Conservation (phyloP, 257 asterid genomes). For the Striga asiatica region DNA sequence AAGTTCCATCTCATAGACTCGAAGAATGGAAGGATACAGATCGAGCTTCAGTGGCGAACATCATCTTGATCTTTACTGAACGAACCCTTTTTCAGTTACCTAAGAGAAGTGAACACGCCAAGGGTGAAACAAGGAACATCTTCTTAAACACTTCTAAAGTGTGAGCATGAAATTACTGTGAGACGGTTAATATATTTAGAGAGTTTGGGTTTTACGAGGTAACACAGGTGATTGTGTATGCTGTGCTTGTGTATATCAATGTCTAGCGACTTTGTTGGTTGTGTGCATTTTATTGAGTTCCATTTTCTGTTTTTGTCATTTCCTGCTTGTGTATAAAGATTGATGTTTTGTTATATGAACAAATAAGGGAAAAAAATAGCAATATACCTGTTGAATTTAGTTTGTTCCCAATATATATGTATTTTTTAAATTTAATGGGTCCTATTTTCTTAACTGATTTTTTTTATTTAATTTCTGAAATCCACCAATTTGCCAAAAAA, state of each 20-base stretch:
- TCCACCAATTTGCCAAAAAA: too few species aligned
- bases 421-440: too few species aligned
- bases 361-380: too few species aligned
- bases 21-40: slow-evolving; percentile 44
- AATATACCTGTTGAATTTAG: too few species aligned
- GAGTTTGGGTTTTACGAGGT: slow-evolving; percentile 2
- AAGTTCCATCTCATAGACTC: slow-evolving; percentile 50
- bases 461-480: too few species aligned
- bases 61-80: slow-evolving; percentile 20
- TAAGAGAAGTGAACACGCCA: neutral
- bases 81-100: neutral
- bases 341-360: too few species aligned
- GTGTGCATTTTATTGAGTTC: slow-evolving; percentile 11
- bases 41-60: slow-evolving; percentile 59
- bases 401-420: too few species aligned
- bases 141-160: neutral
- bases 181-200: neutral
- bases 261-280: slow-evolving; percentile 7
- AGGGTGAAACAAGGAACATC: neutral
- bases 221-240: slow-evolving; percentile 3
- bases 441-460: too few species aligned
- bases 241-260: slow-evolving; percentile 16
- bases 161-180: slow-evolving; percentile 3
- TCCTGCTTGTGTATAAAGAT: too few species aligned
- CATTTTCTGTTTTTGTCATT: too few species aligned